Conservation (phyloP, 495 filamentous ascomycete genomes). For the Coniosporium apollinis region DNA sequence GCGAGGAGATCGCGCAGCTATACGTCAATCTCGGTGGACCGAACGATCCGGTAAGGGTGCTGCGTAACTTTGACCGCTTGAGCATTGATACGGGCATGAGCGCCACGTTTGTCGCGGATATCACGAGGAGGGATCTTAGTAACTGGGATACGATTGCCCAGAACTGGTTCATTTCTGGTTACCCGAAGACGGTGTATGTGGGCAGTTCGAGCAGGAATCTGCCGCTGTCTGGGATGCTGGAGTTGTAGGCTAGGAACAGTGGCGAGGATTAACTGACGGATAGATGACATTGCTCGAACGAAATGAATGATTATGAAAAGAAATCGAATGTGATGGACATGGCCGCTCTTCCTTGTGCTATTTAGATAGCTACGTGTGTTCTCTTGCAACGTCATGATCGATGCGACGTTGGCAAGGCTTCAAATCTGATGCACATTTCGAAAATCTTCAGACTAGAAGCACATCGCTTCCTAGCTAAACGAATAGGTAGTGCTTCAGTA, state of each 20-base stretch:
- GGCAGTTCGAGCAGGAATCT: conserved; percentile 19
- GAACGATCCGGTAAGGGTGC: conserved; percentile 48
- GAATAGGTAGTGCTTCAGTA: too few species aligned
- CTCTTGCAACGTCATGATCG: too few species aligned
- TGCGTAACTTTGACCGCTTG: conserved; percentile 70
- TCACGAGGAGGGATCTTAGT: conserved; percentile 68
- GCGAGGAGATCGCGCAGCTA: conserved; percentile 72
- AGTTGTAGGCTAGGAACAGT: neutral
- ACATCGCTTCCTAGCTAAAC: too few species aligned
- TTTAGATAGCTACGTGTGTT: too few species aligned
- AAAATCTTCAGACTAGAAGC: too few species aligned
- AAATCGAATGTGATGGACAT: too few species aligned
- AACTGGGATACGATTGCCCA: conserved; percentile 68
- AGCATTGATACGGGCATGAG: conserved; percentile 49
- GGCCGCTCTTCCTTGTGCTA: too few species aligned
- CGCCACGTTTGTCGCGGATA: conserved; percentile 41
- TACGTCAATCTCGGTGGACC: conserved; percentile 70
- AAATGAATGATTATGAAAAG: too few species aligned
- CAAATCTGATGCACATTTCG: too few species aligned
- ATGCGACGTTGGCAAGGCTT: too few species aligned
- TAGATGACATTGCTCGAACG: too few species aligned
- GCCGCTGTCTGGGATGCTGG: conserved; percentile 6
- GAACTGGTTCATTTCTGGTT: conserved; percentile 62
- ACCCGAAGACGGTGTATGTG: conserved; percentile 59
- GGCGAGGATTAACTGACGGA: too few species aligned